phyloP scores from a whole-genome alignment of 371 early-diverging fungal species.

The Mucor velutinosus region DNA sequence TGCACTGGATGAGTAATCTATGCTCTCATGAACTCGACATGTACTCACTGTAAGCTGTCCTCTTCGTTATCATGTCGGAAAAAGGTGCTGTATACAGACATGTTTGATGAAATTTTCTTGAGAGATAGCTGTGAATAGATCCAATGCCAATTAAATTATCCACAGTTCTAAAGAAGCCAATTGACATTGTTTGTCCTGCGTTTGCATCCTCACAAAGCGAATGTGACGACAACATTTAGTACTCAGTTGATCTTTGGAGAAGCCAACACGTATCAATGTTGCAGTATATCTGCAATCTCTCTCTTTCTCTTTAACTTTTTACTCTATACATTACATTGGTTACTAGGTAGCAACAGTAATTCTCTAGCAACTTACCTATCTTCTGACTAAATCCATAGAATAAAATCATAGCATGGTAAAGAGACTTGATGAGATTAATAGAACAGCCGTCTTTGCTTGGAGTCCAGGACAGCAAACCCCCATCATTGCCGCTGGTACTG shows the following conservation, averaged over 20 bases:
- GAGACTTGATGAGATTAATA: conserved; percentile 72
- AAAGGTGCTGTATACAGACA: not conserved
- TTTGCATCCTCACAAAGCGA: not conserved
- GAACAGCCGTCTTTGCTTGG: conserved; percentile 86
- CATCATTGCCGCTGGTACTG: conserved; percentile 90
- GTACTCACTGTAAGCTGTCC: not conserved
- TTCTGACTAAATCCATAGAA: not conserved
- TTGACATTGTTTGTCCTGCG: conserved; percentile 4
- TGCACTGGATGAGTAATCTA: not conserved
- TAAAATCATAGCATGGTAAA: conserved; percentile 43
- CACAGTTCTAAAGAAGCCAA: not conserved
- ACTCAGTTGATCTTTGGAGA: conserved; percentile 2
- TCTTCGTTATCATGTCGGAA: not conserved
- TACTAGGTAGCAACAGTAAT: not conserved
- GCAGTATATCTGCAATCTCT: not conserved
- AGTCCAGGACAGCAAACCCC: conserved; percentile 74
- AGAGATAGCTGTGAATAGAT: not conserved
- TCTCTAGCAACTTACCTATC: not conserved
- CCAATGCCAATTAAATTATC: not conserved
- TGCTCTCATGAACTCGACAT: not conserved
- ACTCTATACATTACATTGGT: not conserved
- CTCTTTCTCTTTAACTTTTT: not conserved
- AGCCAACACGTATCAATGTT: conserved; percentile 1
- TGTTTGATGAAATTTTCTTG: not conserved
- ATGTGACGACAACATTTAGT: conserved; percentile 3